These are phyloP conservation scores for Apiospora pterosperma DNA, from an alignment of 2,329 filamentous ascomycete species.

Conservation along the genomic window DNA sequence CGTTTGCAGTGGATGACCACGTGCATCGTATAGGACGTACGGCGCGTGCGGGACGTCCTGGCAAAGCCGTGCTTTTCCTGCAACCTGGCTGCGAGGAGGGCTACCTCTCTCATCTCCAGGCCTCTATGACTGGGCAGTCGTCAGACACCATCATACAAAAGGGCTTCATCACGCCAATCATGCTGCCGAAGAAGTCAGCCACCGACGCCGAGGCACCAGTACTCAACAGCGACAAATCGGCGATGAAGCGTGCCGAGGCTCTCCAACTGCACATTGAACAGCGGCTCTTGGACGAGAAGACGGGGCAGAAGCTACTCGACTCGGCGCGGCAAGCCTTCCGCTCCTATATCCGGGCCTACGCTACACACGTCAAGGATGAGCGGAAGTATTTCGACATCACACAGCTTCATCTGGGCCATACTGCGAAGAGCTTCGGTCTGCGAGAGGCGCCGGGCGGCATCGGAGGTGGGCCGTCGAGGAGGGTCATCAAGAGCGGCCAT, in stretches of 20 bases:
- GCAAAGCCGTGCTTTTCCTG: constrained; percentile 84
- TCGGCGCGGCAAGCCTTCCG: constrained; percentile 83
- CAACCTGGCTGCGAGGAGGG: constrained; percentile 89
- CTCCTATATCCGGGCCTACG: constrained; percentile 90
- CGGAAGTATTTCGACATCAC: constrained; percentile 88
- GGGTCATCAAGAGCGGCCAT: constrained; percentile 31
- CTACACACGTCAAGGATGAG: constrained; percentile 86
- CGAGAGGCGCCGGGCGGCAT: constrained; percentile 87
- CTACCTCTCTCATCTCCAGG: constrained; percentile 72
- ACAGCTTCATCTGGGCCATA: constrained; percentile 83
- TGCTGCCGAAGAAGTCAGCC: constrained; percentile 52
- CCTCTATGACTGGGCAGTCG: constrained; percentile 45
- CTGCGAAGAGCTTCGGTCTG: constrained; percentile 89
- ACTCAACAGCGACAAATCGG: constrained; percentile 38
- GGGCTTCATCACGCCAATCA: constrained; percentile 58
- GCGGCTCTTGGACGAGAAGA: constrained; percentile 43
- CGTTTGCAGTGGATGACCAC: constrained; percentile 90
- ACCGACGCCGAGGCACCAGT: constrained; percentile 58
- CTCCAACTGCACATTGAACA: constrained; percentile 60
- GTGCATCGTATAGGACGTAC: constrained; percentile 93
- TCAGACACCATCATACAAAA: constrained; percentile 60
- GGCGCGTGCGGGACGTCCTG: constrained; percentile 84
- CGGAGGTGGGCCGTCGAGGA: constrained; percentile 51
- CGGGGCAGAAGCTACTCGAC: constrained; percentile 60
- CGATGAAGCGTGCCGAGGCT: constrained; percentile 49